Evolutionary conservation across 306 rosid genomes (phyloP), one percentile per base, ranked within the genome.

Genomic region (Pueraria montana): DNA sequence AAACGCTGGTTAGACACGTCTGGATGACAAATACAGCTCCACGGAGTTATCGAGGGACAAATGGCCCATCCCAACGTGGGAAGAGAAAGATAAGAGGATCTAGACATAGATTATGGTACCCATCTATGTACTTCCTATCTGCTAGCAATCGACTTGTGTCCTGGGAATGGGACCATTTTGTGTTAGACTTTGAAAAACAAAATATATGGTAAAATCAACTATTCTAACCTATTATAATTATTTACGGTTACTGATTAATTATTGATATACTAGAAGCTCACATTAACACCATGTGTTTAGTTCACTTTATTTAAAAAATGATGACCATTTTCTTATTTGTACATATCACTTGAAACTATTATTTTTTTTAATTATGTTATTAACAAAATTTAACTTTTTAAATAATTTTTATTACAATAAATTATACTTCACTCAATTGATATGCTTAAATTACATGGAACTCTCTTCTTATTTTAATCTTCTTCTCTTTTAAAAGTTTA

Each of bases 31-130:
- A 56, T 7, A 53, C 24, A 56, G 27, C 6, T 56, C 27, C 2
- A 56, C 30, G n/a, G 23, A 55, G 62, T 55, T 20, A 18, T 55
- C 26, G 27, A 42, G 36, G 18, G 56, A 69, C 34, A 45, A 43
- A n/a, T 69, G 56, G 75, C 75, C 75, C 36, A 69, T 69, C 75
- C 56, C 23, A 69, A 23, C 75, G 36, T 12, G 74, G 75, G 56
- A 71, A 46, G 77, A 49, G 65, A 52, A 13, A 53, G 50, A 53
- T 2, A 18, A 55, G 66, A 53, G 36, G 66, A 74, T 75, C 80
- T 21, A 58, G 55, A 56, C 69, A 75, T 20, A 52, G 26, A 74
- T 74, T 8, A 21, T 20, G 46, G 80, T 56, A 58, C 80, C 55
- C 38, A 36, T 75, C 32, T 8, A 21, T 2, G 52, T 58, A 58